Evolutionary conservation across 371 early-diverging fungal genomes (phyloP).

Genomic region (Mucor sp.): DNA sequence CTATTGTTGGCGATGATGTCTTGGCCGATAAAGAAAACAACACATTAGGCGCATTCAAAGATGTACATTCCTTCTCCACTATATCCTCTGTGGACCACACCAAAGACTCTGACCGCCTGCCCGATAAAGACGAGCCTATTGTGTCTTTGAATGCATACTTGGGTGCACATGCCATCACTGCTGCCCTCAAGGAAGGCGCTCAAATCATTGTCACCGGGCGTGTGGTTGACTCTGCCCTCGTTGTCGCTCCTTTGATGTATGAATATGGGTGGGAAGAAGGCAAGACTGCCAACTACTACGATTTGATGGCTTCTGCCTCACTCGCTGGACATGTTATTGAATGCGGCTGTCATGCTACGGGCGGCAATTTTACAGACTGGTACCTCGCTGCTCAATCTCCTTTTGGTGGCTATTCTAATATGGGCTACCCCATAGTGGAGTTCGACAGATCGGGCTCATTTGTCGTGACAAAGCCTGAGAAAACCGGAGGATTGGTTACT

Average conservation of each 20-base stretch:
- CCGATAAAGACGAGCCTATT: conserved; percentile 50
- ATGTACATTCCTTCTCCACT: conserved; percentile 55
- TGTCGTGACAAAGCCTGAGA: conserved; percentile 69
- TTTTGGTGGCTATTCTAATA: conserved; percentile 68
- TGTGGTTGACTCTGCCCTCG: conserved; percentile 71
- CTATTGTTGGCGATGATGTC: conserved; percentile 71
- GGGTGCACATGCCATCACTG: conserved; percentile 61
- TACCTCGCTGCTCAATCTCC: conserved; percentile 58
- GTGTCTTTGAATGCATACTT: conserved; percentile 69
- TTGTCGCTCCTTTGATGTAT: conserved; percentile 27
- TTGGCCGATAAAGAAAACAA: conserved; percentile 31
- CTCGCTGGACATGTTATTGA: conserved; percentile 79
- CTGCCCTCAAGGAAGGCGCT: conserved; percentile 65
- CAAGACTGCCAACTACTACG: conserved; percentile 46
- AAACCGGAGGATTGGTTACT: conserved; percentile 72
- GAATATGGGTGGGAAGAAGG: conserved; percentile 27
- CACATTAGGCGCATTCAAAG: conserved; percentile 35
- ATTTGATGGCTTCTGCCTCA: conserved; percentile 69
- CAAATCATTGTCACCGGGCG: conserved; percentile 77
- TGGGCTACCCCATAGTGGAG: conserved; percentile 78
- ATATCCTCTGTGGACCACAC: conserved; percentile 42
- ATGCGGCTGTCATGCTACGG: conserved; percentile 78
- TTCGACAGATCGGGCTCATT: conserved; percentile 62
- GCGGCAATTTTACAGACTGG: conserved; percentile 83
- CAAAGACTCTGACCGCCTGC: conserved; percentile 54